Percentiles rank a stretch among this genome's conserved stretches.
Evolutionary conservation across 78 protist genomes (phyloP).

Genomic region (Dictyostelium citrinum): DNA sequence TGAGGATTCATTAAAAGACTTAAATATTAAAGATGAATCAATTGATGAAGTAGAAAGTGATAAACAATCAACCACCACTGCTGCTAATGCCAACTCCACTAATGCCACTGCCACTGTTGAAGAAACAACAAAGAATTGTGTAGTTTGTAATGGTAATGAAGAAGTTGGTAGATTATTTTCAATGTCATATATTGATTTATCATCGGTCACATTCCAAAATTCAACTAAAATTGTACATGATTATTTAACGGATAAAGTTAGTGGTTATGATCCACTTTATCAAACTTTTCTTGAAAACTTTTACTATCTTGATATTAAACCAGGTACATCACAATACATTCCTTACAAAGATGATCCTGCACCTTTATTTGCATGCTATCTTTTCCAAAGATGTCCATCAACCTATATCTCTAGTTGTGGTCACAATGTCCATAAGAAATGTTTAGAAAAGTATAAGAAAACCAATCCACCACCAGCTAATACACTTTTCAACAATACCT

Average conservation of each 20-base stretch:
- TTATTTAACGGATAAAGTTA: neutral
- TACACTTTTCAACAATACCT: neutral
- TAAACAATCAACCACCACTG: neutral
- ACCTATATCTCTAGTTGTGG: neutral
- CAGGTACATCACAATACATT: neutral
- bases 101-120: neutral
- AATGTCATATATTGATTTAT: neutral
- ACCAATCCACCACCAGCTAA: neutral
- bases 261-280: neutral
- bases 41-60: neutral
- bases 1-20: neutral
- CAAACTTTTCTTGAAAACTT: neutral
- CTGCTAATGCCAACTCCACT: neutral
- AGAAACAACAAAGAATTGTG: neutral
- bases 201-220: neutral
- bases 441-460: neutral
- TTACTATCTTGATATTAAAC: constrained; percentile 15
- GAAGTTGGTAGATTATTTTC: neutral
- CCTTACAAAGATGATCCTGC: neutral
- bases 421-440: neutral
- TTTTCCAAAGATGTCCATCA: neutral
- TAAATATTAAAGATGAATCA: neutral
- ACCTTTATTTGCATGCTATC: neutral
- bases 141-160: neutral
- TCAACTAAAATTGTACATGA: neutral